Percentiles rank a stretch among this genome's conserved stretches.
Evolutionary conservation across 345 rosid species (phyloP).

Genomic region (Combretum micranthum): DNA sequence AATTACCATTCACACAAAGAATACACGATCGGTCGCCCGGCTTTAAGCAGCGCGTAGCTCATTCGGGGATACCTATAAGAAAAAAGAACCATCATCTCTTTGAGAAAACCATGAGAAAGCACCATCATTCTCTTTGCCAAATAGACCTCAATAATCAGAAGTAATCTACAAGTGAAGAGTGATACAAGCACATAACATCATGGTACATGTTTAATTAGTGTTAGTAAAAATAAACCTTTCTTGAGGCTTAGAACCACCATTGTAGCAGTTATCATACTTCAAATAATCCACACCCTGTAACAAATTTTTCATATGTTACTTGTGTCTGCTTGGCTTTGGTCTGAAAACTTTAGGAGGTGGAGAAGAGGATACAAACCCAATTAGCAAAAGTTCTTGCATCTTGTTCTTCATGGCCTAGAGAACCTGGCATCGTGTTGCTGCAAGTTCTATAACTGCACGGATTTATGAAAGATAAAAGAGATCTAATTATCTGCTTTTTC

Average conservation of each 20-base stretch:
- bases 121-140: no score
- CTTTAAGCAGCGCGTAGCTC: constrained; percentile 39
- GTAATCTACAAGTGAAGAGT: no score
- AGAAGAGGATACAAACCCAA: constrained; percentile 30
- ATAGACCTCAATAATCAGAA: no score
- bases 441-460: constrained; percentile 30
- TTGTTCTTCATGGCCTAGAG: constrained; percentile 46
- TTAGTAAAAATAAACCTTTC: constrained; percentile 15
- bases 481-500: no score
- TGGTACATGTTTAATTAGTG: no score
- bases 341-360: no score
- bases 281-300: constrained; percentile 34
- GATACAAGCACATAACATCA: no score
- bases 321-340: background rate
- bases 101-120: background rate
- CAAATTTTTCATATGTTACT: background rate
- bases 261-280: constrained; percentile 48
- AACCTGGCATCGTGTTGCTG: constrained; percentile 53
- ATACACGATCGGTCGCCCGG: constrained; percentile 32
- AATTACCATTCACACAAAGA: constrained; percentile 50
- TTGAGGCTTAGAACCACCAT: constrained; percentile 26
- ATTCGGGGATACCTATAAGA: constrained; percentile 31
- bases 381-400: constrained; percentile 46
- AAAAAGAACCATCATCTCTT: background rate
- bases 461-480: background rate